A percentile compares a stretch with the other conserved stretches of the same genome.
These are phyloP conservation scores for Citrus maxima DNA, from an alignment of 345 rosid species.

Conservation along the genomic window DNA sequence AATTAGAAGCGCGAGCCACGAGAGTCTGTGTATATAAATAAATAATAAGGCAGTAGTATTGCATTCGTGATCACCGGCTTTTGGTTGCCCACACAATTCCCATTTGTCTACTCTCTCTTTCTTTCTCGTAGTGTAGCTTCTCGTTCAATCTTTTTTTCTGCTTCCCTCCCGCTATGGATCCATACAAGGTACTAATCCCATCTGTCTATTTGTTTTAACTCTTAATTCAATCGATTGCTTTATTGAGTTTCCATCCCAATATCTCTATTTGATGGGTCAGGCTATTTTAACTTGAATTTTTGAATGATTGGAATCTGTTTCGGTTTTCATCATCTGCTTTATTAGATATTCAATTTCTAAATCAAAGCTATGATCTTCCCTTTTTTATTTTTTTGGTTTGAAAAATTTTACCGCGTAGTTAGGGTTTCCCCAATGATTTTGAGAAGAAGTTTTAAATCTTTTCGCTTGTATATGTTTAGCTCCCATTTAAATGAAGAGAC, in stretches of 20 bases:
- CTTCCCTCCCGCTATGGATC: slow-evolving; percentile 35
- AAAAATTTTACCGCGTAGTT: not conserved
- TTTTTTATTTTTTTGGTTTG: not conserved
- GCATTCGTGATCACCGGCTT: too few species aligned
- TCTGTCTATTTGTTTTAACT: not conserved
- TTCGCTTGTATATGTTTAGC: not conserved
- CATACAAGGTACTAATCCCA: slow-evolving; percentile 24
- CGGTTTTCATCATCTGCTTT: not conserved
- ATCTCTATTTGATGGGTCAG: not conserved
- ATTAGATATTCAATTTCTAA: too few species aligned
- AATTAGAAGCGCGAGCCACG: not conserved
- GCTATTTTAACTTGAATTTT: not conserved
- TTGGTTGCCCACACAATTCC: not conserved
- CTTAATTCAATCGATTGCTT: not conserved
- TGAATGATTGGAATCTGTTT: not conserved
- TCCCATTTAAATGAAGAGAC: not conserved
- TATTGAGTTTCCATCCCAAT: not conserved
- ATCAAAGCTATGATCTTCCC: not conserved
- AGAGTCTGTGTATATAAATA: not conserved
- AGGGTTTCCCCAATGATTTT: not conserved
- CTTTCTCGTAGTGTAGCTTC: not conserved
- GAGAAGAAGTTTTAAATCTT: not conserved
- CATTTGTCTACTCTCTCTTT: not conserved
- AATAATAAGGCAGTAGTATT: not conserved
- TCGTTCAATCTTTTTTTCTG: not conserved